phyloP scores from a whole-genome alignment of 768 basidiomycete species.

The Leccinellum luteum region DNA sequence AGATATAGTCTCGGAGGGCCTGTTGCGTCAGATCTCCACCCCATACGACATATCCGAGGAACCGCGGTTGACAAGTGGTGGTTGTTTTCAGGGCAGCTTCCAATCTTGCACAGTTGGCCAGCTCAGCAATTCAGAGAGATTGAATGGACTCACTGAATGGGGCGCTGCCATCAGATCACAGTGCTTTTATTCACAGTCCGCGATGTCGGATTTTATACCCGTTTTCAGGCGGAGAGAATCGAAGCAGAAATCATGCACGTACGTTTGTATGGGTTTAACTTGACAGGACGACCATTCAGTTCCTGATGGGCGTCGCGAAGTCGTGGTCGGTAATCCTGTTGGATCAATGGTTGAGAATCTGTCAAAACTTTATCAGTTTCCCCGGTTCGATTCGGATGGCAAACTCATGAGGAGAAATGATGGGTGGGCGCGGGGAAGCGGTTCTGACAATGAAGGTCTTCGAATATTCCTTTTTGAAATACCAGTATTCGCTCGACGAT shows the following conservation, averaged over 20 bases:
- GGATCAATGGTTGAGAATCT: neutral
- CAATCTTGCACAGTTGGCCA: slow-evolving; percentile 1
- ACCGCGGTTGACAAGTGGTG: neutral
- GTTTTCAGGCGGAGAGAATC: neutral
- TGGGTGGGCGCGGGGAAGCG: neutral
- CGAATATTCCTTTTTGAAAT: neutral
- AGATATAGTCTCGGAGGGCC: neutral
- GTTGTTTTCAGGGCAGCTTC: slow-evolving; percentile 4
- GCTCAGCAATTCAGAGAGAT: neutral
- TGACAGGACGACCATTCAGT: neutral
- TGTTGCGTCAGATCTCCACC: neutral
- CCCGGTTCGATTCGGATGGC: neutral
- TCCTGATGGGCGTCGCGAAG: neutral
- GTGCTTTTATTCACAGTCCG: slow-evolving; percentile 6
- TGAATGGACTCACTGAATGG: neutral
- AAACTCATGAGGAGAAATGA: neutral
- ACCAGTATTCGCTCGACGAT: neutral
- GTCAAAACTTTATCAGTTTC: neutral
- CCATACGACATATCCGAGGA: neutral
- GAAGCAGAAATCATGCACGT: neutral
- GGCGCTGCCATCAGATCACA: neutral
- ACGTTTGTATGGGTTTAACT: neutral
- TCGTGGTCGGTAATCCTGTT: neutral
- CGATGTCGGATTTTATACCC: neutral
- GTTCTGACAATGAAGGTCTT: neutral